phyloP scores from a whole-genome alignment of 208 protist genomes.

The Trypanosoma conorhini region DNA sequence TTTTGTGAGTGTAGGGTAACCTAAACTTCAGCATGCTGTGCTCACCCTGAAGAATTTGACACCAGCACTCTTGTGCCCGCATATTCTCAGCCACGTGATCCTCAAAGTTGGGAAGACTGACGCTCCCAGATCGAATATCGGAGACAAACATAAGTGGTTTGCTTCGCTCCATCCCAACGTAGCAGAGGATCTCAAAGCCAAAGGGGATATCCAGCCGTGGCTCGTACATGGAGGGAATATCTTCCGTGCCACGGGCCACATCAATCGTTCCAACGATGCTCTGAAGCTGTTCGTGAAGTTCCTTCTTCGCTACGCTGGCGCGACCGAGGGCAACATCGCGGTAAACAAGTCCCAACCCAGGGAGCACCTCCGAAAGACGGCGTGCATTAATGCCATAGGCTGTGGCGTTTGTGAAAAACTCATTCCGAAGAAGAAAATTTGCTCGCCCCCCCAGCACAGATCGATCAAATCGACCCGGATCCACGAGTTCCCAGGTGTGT shows the following conservation, averaged over 20 bases:
- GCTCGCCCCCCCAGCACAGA: conserved; percentile 44
- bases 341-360: conserved; percentile 64
- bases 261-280: conserved; percentile 79
- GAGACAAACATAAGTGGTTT: conserved; percentile 93
- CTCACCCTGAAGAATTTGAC: conserved; percentile 83
- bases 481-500: conserved; percentile 93
- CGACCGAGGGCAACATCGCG: conserved; percentile 41
- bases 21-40: conserved; percentile 96
- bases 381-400: conserved; percentile 90
- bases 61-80: conserved; percentile 93
- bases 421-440: conserved; percentile 90
- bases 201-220: conserved; percentile 50
- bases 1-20: conserved; percentile 91
- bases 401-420: conserved; percentile 94
- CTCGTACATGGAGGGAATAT: conserved; percentile 91
- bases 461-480: conserved; percentile 92
- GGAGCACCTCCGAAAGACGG: conserved; percentile 60
- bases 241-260: conserved; percentile 83
- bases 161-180: conserved; percentile 71
- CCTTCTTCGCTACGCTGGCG: conserved; percentile 38
- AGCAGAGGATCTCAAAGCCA: conserved; percentile 72
- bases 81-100: conserved; percentile 92
- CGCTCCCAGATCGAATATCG: conserved; percentile 92
- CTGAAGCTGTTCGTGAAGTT: conserved; percentile 66
- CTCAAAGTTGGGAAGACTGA: conserved; percentile 88